These are phyloP conservation scores for Avena sativa DNA, from an alignment of 176 grass and related monocot genomes.

Conservation along the genomic window DNA sequence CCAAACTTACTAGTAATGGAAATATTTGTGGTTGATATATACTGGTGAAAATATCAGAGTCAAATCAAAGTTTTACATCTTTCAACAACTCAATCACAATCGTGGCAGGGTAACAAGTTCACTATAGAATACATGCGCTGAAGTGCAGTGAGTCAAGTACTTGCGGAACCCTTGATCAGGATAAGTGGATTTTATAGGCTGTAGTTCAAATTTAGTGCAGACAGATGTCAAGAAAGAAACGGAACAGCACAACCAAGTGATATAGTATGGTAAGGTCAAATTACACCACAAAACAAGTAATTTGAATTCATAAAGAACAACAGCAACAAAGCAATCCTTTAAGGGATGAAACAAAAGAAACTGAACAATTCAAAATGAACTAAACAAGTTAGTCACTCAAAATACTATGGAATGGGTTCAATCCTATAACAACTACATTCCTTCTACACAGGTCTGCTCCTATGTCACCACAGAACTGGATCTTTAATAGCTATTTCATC, in stretches of 20 bases:
- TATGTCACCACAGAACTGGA: neutral
- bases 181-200: neutral
- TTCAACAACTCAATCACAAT: neutral
- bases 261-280: neutral
- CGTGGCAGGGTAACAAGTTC: neutral
- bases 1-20: neutral
- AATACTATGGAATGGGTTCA: neutral
- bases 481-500: neutral
- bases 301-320: neutral
- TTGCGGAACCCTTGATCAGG: neutral
- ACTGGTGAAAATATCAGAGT: neutral
- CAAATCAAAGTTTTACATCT: neutral
- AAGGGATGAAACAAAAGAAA: neutral
- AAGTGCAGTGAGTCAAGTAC: neutral
- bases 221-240: neutral
- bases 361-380: neutral
- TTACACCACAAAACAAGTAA: constrained; percentile 18
- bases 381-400: constrained; percentile 23
- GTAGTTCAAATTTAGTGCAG: neutral
- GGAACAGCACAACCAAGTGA: neutral
- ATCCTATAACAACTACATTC: constrained; percentile 14
- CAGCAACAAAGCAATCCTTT: neutral
- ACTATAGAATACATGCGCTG: neutral
- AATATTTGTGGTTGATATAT: neutral
- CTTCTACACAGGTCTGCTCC: neutral